Evolutionary conservation across 1,284 basidiomycete species (phyloP), one percentile per base, ranked within the genome.

Genomic region (Leccinum fuscescens): DNA sequence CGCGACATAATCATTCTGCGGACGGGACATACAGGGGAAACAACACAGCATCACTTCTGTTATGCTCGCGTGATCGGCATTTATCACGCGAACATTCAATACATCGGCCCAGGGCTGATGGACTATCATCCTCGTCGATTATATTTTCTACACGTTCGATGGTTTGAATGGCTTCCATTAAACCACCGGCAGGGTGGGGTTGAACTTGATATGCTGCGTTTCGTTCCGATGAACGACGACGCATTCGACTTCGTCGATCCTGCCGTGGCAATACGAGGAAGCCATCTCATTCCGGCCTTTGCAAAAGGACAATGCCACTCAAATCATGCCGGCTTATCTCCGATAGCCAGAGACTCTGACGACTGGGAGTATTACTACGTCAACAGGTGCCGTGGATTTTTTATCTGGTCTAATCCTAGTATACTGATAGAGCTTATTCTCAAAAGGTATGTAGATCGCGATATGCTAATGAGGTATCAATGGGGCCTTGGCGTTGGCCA

Each of bases 241-340:
- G 51, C 61, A 12, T 62, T 66, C n/a, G 63, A 61, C 3, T 67
- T 67, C 27, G 12, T 67, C 12, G 61, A 67, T 46, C 65, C 64
- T 11, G 29, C 35, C 2, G 12, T 60, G 15, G 44, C 66, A 2
- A 15, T 66, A 1, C 51, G 65, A 22, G 59, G 51, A 6, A 55
- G 54, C 12, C 65, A 66, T 44, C 20, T 66, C 8, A 64, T 67
- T 6, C 65, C 65, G 1, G 42, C 49, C 2, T 66, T 65, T 48
- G n/a, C 35, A 12, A 11, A 59, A 57, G 59, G 42, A 44, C n/a
- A 20, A 20, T 35, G 11, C 15, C 20, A 31, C 9, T 14, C 20
- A 17, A 33, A 37, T 17, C 12, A 15, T 33, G 35, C 11, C 11
- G 33, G 8, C 6, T 33, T 53, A 20, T 53, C 52, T 12, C 20